A percentile compares a stretch with the other conserved stretches of the same genome.
Evolutionary conservation across 2,329 filamentous ascomycete genomes (phyloP).

Genomic region (Apiospora koreana): DNA sequence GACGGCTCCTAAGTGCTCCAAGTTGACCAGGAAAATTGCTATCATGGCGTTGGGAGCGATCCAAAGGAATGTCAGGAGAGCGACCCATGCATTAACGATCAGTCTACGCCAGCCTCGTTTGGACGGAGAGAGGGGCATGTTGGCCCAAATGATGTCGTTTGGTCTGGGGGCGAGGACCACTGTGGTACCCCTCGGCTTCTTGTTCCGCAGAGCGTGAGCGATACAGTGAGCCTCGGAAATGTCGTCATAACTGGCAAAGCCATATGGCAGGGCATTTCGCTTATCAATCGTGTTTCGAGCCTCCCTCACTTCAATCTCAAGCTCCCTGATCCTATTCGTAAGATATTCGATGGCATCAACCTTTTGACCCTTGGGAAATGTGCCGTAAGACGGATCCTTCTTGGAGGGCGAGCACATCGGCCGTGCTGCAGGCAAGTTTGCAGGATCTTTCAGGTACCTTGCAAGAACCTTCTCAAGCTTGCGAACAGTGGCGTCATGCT

Average conservation of each 20-base stretch:
- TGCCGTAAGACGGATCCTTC: slow-evolving; percentile 69
- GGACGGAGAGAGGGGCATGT: slow-evolving; percentile 71
- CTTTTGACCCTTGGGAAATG: slow-evolving; percentile 58
- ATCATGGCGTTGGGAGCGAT: slow-evolving; percentile 92
- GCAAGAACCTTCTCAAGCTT: slow-evolving; percentile 82
- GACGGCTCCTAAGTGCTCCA: slow-evolving; percentile 76
- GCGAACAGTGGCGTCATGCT: slow-evolving; percentile 80
- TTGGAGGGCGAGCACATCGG: slow-evolving; percentile 81
- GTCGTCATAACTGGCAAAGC: slow-evolving; percentile 90
- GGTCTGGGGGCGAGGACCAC: slow-evolving; percentile 81
- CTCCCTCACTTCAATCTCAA: slow-evolving; percentile 84
- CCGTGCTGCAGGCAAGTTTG: slow-evolving; percentile 72
- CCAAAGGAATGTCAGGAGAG: slow-evolving; percentile 79
- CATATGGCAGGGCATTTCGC: slow-evolving; percentile 85
- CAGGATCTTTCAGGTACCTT: slow-evolving; percentile 87
- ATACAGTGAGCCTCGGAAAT: slow-evolving; percentile 88
- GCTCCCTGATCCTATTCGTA: slow-evolving; percentile 77
- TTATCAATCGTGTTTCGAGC: slow-evolving; percentile 81
- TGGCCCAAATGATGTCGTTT: slow-evolving; percentile 95
- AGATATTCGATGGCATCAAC: slow-evolving; percentile 97
- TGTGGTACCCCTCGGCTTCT: slow-evolving; percentile 76
- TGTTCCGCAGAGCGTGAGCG: slow-evolving; percentile 69
- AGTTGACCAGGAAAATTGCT: slow-evolving; percentile 86
- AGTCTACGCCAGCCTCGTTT: slow-evolving; percentile 72
- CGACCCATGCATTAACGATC: slow-evolving; percentile 83